Evolutionary conservation across 2,329 filamentous ascomycete species (phyloP), one percentile per base, ranked within the genome.

Genomic region (Phialophora verrucosa): DNA sequence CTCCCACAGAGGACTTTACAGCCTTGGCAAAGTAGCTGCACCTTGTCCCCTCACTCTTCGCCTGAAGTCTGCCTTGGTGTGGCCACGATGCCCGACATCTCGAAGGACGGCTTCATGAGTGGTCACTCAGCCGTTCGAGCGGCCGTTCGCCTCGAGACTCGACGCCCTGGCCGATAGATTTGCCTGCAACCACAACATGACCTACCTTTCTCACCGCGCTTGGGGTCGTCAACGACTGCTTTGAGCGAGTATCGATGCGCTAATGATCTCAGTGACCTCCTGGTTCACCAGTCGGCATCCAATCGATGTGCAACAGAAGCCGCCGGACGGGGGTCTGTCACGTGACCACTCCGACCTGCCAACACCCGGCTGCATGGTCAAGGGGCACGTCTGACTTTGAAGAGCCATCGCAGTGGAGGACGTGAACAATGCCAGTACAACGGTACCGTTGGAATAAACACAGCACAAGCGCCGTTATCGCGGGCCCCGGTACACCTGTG

Each of bases 61-160:
- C 27, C 17, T 25, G 35, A 4, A 62, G 60, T 62, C 60, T 62
- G 60, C 60, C 60, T 56, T 49, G 51, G 14, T 49, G 38, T 56
- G 17, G 32, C 20, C 11, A 49, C 25, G 35, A 55, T 47, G 50
- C 32, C 32, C 35, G 25, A 25, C 51, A 17, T 55, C 12, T 54
- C 23, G 31, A 35, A 54, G 14, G 51, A n/a, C 53, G 51, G 50
- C 27, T 32, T 54, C 27, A 27, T 23, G 44, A 47, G 27, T 14
- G 50, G 60, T 62, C 60, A 35, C 51, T 50, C 11, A 62, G 51
- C 35, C 53, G 25, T 62, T 50, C 49, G 20, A 29, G 35, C 49
- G 50, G 59, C 49, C 8, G 27, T 47, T 47, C 32, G 14, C 47
- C 49, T 61, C 47, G 20, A 27, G 50, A 47, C 56, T 31, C 59